Percentiles rank a stretch among this genome's conserved stretches.
Conservation (phyloP, 139 green algal species). For the Tetradesmus obliquus region DNA sequence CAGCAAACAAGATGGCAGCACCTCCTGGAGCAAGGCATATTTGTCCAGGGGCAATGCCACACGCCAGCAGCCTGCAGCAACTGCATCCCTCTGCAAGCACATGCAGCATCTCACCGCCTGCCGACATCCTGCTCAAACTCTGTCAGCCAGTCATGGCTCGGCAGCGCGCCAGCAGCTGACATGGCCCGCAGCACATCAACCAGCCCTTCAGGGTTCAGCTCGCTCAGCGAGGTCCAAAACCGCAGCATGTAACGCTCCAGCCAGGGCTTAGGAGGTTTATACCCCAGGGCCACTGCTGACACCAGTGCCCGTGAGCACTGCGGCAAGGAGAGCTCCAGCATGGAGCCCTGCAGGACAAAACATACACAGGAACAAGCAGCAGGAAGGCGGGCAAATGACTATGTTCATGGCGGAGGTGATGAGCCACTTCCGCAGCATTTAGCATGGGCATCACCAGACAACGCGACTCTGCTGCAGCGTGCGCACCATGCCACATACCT, state of each 20-base stretch:
- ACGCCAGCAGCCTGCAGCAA: neutral
- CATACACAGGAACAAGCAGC: neutral
- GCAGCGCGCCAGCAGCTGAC: constrained; percentile 8
- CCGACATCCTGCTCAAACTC: constrained; percentile 22
- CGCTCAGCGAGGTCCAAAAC: neutral
- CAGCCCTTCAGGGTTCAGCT: constrained; percentile 29
- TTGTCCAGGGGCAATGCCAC: neutral
- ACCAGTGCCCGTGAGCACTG: constrained; percentile 1
- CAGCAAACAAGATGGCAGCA: no score
- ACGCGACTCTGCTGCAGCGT: neutral
- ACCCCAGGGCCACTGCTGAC: constrained; percentile 6
- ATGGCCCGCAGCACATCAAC: constrained; percentile 34
- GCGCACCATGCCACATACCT: no score
- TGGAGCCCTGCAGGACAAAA: neutral
- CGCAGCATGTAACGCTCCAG: constrained; percentile 21
- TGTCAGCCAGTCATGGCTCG: constrained; percentile 22
- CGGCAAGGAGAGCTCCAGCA: neutral
- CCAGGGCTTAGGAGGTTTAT: constrained; percentile 20
- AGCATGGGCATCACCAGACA: neutral
- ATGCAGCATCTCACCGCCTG: neutral
- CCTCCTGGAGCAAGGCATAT: no score
- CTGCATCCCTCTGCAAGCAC: neutral
- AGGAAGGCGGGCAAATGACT: neutral
- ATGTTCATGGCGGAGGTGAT: neutral
- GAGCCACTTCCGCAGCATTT: no score